Evolutionary conservation across 1,139 yeast species (phyloP), one percentile per base, ranked within the genome.

Genomic region (Pneumocystis wakefieldiae): DNA sequence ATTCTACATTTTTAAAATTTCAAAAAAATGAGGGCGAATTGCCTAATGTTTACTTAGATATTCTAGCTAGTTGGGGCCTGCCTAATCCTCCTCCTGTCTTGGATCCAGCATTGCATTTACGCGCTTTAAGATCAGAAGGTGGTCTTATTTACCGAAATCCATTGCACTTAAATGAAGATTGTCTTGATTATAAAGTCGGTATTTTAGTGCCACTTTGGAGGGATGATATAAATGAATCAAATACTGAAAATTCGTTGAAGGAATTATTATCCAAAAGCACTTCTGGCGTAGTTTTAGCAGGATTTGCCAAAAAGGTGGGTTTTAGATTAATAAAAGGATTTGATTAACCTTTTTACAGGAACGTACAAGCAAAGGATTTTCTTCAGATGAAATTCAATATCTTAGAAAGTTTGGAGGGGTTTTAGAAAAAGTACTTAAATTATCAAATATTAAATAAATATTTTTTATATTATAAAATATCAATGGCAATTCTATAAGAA

Each of bases 1-100:
- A 86, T 68, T 91, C 92, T 17, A 83, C 80, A 67, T 71, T 72
- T 8, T 81, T 78, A 5, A 29, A 48, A 12, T 48, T 29, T 24
- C 57, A 39, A 24, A 24, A 60, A 32, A 59, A 57, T 58, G 48
- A 61, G 6, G 24, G 14, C 12, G 28, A 19, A 6, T 12, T 6
- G 12, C 37, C 19, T 60, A 36, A 17, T 65, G 65, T n/a, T 67
- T 29, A 63, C 68, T 28, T 67, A 68, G 37, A 62, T 66, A 8
- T 65, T 35, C 67, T 71, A 32, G 10, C 67, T 3, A 15, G 64
- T 1, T 63, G 76, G 32, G 64, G 74, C 1, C 41, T 69, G 0
- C 60, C 69, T 1, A 32, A 62, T 6, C 63, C 69, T 69, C 65
- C 64, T 69, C 66, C 61, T 62, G 62, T 61, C 59, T 59, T 64